phyloP scores from a whole-genome alignment of 1,284 basidiomycete species.

The Volvariella surrecta region DNA sequence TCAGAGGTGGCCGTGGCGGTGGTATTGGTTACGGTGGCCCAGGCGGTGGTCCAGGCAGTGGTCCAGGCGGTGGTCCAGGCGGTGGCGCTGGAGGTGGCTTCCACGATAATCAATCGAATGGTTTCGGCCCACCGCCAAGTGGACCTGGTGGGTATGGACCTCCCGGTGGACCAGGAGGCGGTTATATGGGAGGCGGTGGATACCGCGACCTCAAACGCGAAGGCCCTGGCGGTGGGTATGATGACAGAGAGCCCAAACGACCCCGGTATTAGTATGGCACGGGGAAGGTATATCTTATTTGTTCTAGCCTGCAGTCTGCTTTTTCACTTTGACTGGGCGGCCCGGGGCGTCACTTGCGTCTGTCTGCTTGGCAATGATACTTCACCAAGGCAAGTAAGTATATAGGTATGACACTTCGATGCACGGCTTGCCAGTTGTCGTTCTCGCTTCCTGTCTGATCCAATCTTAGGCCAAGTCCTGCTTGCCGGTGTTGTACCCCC shows the following conservation, averaged over 20 bases:
- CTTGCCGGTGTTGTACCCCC: too few species aligned
- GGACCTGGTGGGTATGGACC: slow-evolving; percentile 33
- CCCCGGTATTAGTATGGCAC: slow-evolving; percentile 55
- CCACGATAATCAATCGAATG: slow-evolving; percentile 44
- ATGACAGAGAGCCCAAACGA: slow-evolving; percentile 75
- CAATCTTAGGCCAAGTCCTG: too few species aligned
- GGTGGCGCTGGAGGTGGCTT: slow-evolving; percentile 49
- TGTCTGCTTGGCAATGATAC: not conserved
- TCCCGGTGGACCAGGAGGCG: slow-evolving; percentile 27
- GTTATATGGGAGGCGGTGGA: slow-evolving; percentile 28
- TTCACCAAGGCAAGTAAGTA: not conserved
- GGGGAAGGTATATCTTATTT: slow-evolving; percentile 1
- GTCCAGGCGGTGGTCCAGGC: too few species aligned
- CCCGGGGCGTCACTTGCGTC: not conserved
- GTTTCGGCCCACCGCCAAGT: slow-evolving; percentile 42
- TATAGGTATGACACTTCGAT: slow-evolving; percentile 1
- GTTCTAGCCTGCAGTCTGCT: not conserved
- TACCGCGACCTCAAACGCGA: slow-evolving; percentile 53
- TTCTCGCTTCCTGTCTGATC: not conserved
- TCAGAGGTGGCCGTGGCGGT: slow-evolving; percentile 59
- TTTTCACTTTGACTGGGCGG: not conserved
- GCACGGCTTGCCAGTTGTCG: not conserved
- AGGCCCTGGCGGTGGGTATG: slow-evolving; percentile 55
- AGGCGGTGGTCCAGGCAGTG: too few species aligned
- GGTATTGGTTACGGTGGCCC: slow-evolving; percentile 57